These are phyloP conservation scores for Brassica rapa DNA, from an alignment of 345 rosid species.

Conservation along the genomic window DNA sequence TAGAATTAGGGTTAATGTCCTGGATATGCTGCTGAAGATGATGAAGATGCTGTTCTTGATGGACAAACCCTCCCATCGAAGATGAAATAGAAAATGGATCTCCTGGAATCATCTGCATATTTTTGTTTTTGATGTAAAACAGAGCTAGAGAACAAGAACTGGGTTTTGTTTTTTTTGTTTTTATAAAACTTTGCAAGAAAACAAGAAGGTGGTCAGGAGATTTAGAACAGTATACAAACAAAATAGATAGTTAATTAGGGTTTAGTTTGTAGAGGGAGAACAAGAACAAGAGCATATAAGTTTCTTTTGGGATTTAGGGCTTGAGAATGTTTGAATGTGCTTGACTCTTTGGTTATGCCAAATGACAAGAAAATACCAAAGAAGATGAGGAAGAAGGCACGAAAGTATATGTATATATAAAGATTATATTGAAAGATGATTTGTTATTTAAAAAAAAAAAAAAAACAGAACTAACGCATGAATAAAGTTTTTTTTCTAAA, in stretches of 20 bases:
- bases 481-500: background rate
- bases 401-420: slow-evolving; percentile 30
- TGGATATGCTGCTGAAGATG: slow-evolving; percentile 39
- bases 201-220: slow-evolving; percentile 45
- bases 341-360: slow-evolving; percentile 56
- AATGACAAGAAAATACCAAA: slow-evolving; percentile 64
- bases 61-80: slow-evolving; percentile 54
- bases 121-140: slow-evolving; percentile 19
- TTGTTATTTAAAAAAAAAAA: background rate
- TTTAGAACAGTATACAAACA: slow-evolving; percentile 47
- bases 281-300: slow-evolving; percentile 48
- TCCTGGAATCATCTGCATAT: slow-evolving; percentile 71
- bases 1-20: slow-evolving; percentile 53
- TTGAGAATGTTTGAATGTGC: slow-evolving; percentile 53
- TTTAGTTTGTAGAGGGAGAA: slow-evolving; percentile 40
- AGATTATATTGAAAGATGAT: slow-evolving; percentile 29
- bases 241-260: slow-evolving; percentile 44
- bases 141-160: slow-evolving; percentile 43
- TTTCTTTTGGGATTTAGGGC: slow-evolving; percentile 45
- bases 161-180: slow-evolving; percentile 33
- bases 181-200: slow-evolving; percentile 41
- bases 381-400: slow-evolving; percentile 46
- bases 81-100: slow-evolving; percentile 59
- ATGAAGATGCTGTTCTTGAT: slow-evolving; percentile 46
- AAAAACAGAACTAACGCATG: background rate